Evolutionary conservation across 2,329 filamentous ascomycete genomes (phyloP).

Genomic region (Penicillium thymicola): DNA sequence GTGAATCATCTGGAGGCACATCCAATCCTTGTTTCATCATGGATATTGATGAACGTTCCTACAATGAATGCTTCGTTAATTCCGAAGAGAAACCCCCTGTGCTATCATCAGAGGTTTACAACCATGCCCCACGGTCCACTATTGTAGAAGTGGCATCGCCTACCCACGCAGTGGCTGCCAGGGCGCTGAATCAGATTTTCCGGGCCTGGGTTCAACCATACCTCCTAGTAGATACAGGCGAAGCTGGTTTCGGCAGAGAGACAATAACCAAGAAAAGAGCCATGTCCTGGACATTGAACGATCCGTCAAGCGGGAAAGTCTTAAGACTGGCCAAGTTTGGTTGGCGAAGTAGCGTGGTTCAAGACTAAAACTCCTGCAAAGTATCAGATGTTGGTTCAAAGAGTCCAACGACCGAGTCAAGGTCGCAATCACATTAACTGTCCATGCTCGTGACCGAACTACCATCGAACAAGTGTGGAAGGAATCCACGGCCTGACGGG

Average conservation of each 20-base stretch:
- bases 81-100: background rate
- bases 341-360: slow-evolving; percentile 7
- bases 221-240: background rate
- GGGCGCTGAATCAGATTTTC: slow-evolving; percentile 2
- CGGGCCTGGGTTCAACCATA: background rate
- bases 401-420: background rate
- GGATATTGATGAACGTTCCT: slow-evolving; percentile 10
- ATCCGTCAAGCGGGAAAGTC: background rate
- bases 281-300: background rate
- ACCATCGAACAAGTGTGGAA: background rate
- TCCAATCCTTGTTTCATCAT: background rate
- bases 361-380: background rate
- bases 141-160: background rate
- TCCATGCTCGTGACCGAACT: background rate
- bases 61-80: slow-evolving; percentile 5
- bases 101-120: slow-evolving; percentile 4
- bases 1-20: background rate
- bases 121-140: slow-evolving; percentile 1
- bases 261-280: background rate
- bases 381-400: background rate
- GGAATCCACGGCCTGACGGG: background rate
- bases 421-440: background rate
- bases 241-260: background rate
- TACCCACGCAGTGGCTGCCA: background rate
- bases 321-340: slow-evolving; percentile 7